Percentiles rank a stretch among this genome's conserved stretches.
phyloP scores from a whole-genome alignment of 371 early-diverging fungal species.

The Synchytrium microbalum region DNA sequence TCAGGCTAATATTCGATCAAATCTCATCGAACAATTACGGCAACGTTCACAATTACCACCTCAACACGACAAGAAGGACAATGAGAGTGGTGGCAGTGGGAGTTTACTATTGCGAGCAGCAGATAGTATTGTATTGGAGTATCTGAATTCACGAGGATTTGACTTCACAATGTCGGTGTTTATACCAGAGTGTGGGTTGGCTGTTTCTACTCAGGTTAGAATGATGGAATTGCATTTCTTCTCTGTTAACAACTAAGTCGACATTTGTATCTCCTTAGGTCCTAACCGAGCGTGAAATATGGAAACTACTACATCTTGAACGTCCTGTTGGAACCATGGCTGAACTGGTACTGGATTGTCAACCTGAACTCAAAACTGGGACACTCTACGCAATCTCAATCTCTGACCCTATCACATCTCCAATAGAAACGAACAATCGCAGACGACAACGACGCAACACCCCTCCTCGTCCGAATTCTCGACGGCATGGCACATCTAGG shows the following conservation, averaged over 20 bases:
- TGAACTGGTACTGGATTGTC: slow-evolving; percentile 4
- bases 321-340: slow-evolving; percentile 7
- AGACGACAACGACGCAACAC: slow-evolving; percentile 1
- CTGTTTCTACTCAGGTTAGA: slow-evolving; percentile 13
- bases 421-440: neutral
- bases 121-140: slow-evolving; percentile 35
- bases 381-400: neutral
- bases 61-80: neutral
- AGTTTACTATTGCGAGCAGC: slow-evolving; percentile 15
- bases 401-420: neutral
- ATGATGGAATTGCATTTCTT: neutral
- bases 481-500: slow-evolving; percentile 16
- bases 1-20: slow-evolving; percentile 32
- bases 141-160: slow-evolving; percentile 25
- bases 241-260: neutral
- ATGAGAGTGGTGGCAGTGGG: neutral
- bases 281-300: slow-evolving; percentile 19
- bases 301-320: slow-evolving; percentile 19
- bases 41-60: slow-evolving; percentile 8
- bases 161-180: slow-evolving; percentile 44
- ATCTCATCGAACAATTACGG: slow-evolving; percentile 27
- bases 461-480: slow-evolving; percentile 23
- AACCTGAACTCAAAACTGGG: neutral
- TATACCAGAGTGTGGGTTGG: slow-evolving; percentile 36
- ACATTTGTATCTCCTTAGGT: neutral